A percentile compares a stretch with the other conserved stretches of the same genome.
phyloP scores from a whole-genome alignment of 23 red algal genomes.

The Cyanidiococcus yangmingshanensis region DNA sequence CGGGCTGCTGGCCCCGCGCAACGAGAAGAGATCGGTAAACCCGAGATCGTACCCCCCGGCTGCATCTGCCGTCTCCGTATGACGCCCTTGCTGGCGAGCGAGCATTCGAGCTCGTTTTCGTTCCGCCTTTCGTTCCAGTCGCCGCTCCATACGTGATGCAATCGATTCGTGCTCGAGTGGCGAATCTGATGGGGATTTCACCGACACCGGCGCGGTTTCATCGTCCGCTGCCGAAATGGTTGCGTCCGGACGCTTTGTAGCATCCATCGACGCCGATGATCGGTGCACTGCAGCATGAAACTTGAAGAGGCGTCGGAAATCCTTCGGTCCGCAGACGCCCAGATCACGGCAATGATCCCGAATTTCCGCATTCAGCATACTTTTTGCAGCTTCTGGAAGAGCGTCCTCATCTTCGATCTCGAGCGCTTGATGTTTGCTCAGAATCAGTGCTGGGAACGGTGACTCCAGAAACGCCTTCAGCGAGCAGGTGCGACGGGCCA shows the following conservation, averaged over 20 bases:
- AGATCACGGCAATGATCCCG: conserved; percentile 60
- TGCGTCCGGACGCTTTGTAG: too few relatives aligned
- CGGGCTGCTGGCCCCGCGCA: not conserved
- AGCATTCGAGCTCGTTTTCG: conserved; percentile 22
- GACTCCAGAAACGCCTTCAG: conserved; percentile 3
- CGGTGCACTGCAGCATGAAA: too few relatives aligned
- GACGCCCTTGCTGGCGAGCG: not conserved
- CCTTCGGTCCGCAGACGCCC: conserved; percentile 52
- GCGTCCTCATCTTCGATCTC: conserved; percentile 21
- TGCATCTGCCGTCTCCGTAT: not conserved
- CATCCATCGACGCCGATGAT: too few relatives aligned
- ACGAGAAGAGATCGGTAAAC: not conserved
- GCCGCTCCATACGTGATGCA: conserved; percentile 24
- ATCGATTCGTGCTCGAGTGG: conserved; percentile 16
- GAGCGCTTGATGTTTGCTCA: conserved; percentile 28
- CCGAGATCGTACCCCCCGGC: conserved; percentile 20
- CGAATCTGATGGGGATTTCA: conserved; percentile 3
- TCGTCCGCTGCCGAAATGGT: too few relatives aligned
- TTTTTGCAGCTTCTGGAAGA: not conserved
- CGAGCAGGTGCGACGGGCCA: conserved; percentile 27
- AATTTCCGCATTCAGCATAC: conserved; percentile 27
- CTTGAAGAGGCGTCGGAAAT: conserved; percentile 66
- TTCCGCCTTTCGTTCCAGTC: conserved; percentile 22
- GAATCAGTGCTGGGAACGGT: not conserved
- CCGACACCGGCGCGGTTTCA: not conserved